Base-by-base conservation (phyloP, 2,329 filamentous ascomycete genomes). In the Clarireedia sp. region DNA sequence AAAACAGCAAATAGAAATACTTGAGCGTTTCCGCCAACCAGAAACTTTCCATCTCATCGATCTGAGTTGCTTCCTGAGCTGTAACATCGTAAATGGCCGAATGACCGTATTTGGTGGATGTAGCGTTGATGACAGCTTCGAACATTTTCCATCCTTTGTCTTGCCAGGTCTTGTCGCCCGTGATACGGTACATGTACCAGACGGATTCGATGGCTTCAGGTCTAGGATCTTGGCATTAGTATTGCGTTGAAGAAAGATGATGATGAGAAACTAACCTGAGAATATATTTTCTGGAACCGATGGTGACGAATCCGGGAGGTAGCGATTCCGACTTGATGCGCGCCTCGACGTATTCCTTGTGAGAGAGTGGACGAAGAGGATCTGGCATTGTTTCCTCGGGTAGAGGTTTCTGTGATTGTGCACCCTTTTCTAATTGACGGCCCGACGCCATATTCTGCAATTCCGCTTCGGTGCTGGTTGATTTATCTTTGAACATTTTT, bases 11-110 rank as follows among this genome's bases (percentile, higher is more conserved):
- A 69, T 90, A 96, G 62, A 94, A 95, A 68, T 95, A 95, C 75
- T 95, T 96, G 63, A 96, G 74, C 41, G 90, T 96, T 76, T 96
- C 90, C 3, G 87, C 87, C 58, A 90, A 76, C 89, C 90, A 96
- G 71, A 95, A 95, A 66, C 87, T 91, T 73, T 95, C 87, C 87
- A 92, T 91, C 62, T 77, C 75, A 68, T 90, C 81, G 40, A 70
- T 68, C 54, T 77, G 72, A 1, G 76, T 70, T 7, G 64, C 43
- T 1, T 63, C 62, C 17, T 75, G 68, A 1, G 70, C 56, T 23
- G 77, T 71, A 12, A 91, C 85, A 65, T 89, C 81, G 48, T 76
- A 71, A 54, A 94, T 81, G 38, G 87, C 88, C 10, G 82, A 85
- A 71, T 90, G 83, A 8, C 83, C 89, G 48, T 79, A 77, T 12